Evolutionary conservation across 306 rosid genomes (phyloP).

Genomic region (Styphnolobium japonicum): DNA sequence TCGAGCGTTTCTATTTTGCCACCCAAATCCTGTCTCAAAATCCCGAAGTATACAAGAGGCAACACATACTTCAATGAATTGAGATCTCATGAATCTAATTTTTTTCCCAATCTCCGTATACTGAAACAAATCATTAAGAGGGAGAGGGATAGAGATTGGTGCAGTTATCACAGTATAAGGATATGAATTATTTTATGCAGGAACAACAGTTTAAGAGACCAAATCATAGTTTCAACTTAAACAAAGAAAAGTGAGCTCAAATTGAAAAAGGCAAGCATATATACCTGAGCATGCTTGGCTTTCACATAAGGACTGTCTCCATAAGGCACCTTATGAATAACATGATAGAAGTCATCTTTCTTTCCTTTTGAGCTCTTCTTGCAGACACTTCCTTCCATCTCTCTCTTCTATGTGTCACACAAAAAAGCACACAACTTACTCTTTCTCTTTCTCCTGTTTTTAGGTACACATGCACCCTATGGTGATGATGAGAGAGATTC

Average conservation of each 20-base stretch:
- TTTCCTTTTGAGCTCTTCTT: slow-evolving; percentile 37
- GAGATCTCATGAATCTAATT: not conserved
- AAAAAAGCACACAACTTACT: not conserved
- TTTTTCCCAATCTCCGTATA: not conserved
- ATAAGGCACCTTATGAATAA: slow-evolving; percentile 74
- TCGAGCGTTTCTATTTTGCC: not conserved
- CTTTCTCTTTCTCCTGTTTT: not conserved
- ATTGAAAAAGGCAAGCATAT: not conserved
- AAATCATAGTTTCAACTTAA: not conserved
- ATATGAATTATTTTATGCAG: not conserved
- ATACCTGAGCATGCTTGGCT: slow-evolving; percentile 95
- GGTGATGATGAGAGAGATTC: slow-evolving; percentile 13
- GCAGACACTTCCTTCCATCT: slow-evolving; percentile 35
- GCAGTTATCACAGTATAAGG: not conserved
- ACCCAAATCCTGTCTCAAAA: not conserved
- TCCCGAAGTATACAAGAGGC: not conserved
- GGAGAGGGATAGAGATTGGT: not conserved
- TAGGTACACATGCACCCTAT: slow-evolving; percentile 10
- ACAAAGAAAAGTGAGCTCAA: not conserved
- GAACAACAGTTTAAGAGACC: not conserved
- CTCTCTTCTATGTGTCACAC: not conserved
- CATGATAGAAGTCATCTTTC: slow-evolving; percentile 75
- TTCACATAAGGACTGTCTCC: slow-evolving; percentile 87
- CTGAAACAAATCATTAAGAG: not conserved
- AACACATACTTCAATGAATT: not conserved